Evolutionary conservation across 148 eudicot species (phyloP), one percentile per base, ranked within the genome.

Genomic region (Oxyria digyna): DNA sequence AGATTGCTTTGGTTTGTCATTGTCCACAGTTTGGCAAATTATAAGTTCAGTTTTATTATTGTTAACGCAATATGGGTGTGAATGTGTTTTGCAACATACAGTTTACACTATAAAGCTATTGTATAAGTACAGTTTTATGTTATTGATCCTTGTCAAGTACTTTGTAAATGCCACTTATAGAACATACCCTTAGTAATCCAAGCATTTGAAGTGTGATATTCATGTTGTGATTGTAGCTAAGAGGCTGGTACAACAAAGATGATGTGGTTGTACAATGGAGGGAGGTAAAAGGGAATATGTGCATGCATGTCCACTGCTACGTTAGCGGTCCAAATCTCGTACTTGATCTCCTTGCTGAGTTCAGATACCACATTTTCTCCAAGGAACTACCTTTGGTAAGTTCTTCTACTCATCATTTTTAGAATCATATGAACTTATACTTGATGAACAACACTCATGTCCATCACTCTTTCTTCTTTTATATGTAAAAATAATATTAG

Each of bases 181-280:
- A 38, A 38, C 18, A 2, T 6, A 15, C 18, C 27, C 8, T 52
- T 15, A 23, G 62, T 52, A 52, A 52, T 1, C 24, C 10, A 35
- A 20, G 29, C 21, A 64, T 64, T 33, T 3, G 0, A 1, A 29
- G 1, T 64, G 43, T 64, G 68, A 35, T 35, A 66, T 66, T 12
- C 18, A 8, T 59, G 37, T 8, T 7, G 13, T 50, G 68, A 17
- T 80, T 78, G 84, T 85, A 89, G 97, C 71, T 91, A 79, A 84
- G 78, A 74, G 97, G 96, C 20, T 91, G 97, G 97, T 91, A 87
- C 72, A 83, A 68, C 73, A 91, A 91, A 74, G 97, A 91, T 75
- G 97, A 89, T 71, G 97, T 91, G 62, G 86, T 91, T 65, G 93
- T 89, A n/a, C 91, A 88, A 73, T 91, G 97, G 97, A 87, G 84